Conservation (phyloP, 106 monocot genomes). For the Dendrobium officinale region DNA sequence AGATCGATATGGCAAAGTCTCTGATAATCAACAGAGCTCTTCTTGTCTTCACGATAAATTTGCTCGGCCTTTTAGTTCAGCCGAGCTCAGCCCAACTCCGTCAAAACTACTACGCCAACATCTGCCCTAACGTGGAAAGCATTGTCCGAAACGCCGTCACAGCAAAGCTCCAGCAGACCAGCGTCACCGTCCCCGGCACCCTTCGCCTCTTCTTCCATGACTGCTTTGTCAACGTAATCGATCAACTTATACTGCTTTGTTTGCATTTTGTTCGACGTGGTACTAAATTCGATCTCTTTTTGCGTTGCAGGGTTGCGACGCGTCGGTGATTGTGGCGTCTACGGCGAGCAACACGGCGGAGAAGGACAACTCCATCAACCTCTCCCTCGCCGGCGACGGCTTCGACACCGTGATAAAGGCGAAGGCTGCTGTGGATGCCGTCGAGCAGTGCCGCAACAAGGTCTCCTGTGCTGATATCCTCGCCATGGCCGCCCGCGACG, state of each 20-base stretch:
- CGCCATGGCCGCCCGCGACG: slow-evolving; percentile 49
- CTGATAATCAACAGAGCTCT: background rate
- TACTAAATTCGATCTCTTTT: background rate
- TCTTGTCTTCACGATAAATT: background rate
- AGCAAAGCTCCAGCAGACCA: slow-evolving; percentile 35
- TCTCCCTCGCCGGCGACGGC: slow-evolving; percentile 58
- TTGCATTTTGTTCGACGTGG: too few species aligned
- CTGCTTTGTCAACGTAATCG: slow-evolving; percentile 30
- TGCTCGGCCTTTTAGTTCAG: slow-evolving; percentile 3
- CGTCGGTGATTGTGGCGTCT: slow-evolving; percentile 34
- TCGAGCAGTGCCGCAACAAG: slow-evolving; percentile 37
- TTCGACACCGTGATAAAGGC: slow-evolving; percentile 65
- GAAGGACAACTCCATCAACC: slow-evolving; percentile 38
- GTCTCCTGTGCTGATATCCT: slow-evolving; percentile 62
- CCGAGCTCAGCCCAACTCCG: slow-evolving; percentile 25
- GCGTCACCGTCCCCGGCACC: slow-evolving; percentile 44
- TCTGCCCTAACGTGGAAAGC: slow-evolving; percentile 51
- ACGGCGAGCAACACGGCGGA: slow-evolving; percentile 35
- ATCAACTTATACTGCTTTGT: too few species aligned
- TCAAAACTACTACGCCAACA: slow-evolving; percentile 42
- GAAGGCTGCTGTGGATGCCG: slow-evolving; percentile 50
- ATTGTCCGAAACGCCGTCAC: slow-evolving; percentile 34
- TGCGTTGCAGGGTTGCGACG: slow-evolving; percentile 44
- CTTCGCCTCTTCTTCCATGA: slow-evolving; percentile 66
- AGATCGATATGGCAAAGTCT: background rate